Conservation (phyloP, 129 eudicot genomes). For the Erigeron canadensis region DNA sequence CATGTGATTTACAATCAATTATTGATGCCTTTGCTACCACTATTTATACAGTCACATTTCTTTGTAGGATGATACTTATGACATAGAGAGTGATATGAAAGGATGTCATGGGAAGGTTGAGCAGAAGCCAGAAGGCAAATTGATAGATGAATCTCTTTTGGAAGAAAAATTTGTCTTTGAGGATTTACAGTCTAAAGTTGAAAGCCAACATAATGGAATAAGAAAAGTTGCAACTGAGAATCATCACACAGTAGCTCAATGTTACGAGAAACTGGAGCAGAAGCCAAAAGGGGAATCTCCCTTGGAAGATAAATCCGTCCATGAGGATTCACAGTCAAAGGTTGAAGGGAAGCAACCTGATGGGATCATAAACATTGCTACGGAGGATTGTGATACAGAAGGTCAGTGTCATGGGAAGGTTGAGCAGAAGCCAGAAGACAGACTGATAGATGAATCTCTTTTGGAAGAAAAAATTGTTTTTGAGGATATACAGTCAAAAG, state of each 20-base stretch:
- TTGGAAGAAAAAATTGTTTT: constrained; percentile 13
- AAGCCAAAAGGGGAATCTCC: too few species aligned
- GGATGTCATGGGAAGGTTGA: too few species aligned
- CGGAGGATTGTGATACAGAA: constrained; percentile 7
- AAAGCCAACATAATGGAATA: too few species aligned
- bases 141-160: too few species aligned
- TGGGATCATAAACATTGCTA: constrained; percentile 1
- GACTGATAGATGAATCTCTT: constrained; percentile 20
- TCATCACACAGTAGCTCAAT: too few species aligned
- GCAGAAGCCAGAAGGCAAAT: too few species aligned
- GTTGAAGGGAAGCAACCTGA: not conserved
- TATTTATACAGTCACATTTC: constrained; percentile 10
- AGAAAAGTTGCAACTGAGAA: too few species aligned
- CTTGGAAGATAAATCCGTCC: too few species aligned
- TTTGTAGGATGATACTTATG: constrained; percentile 36
- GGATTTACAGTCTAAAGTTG: too few species aligned
- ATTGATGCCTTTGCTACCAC: not conserved
- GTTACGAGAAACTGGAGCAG: too few species aligned
- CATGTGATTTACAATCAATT: not conserved
- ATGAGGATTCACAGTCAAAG: too few species aligned
- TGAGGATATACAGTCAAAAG: constrained; percentile 24
- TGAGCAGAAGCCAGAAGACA: constrained; percentile 23
- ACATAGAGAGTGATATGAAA: not conserved
- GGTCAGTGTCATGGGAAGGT: not conserved
- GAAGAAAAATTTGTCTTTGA: too few species aligned